Base-by-base conservation (phyloP, 2,329 filamentous ascomycete genomes). In the Fonsecaea monophora region DNA sequence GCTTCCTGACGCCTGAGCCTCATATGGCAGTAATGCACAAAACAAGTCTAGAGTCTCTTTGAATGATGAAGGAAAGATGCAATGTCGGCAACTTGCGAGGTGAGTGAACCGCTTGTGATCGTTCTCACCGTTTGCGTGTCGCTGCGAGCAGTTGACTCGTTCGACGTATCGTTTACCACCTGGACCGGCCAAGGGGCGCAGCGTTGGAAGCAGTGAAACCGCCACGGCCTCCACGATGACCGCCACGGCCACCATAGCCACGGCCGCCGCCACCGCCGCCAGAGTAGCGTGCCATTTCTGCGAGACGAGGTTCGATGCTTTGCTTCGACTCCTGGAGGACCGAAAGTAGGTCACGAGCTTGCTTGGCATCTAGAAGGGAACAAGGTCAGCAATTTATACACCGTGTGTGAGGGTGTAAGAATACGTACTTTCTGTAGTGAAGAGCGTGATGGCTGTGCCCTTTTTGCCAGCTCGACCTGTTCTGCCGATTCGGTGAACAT, bases 301-400 rank as follows among this genome's bases (percentile, higher is more conserved):
- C 89, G 71, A 99, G 90, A 80, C 93, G 91, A 77, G 95, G 95
- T 77, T 98, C 95, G 80, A 99, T 94, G 82, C 96, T 90, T 85
- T 99, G 95, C 85, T 98, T 98, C 73, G 95, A 94, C 83, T 99
- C 95, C 77, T 90, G 90, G 74, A 99, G 90, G 75, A 99, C 92
- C 75, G 87, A 86, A 75, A 99, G 90, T 78, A 99, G 89, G 83
- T 99, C 95, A 86, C 95, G 94, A 82, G 95, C 94, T 88, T 95
- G 92, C 85, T 94, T 95, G 76, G 91, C 87, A 83, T 95, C 92
- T 94, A 70, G 42, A 66, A 25, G 25, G 38, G 63, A 67, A 67
- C 68, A 50, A 25, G 45, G 62, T 65, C 65, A 67, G 69, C 59
- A 55, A 40, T 12, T 53, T 18, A 8, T 13, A 66, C 5, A 66